Evolutionary conservation across 148 eudicot species (phyloP), one percentile per base, ranked within the genome.

Genomic region (Persicaria maculosa): DNA sequence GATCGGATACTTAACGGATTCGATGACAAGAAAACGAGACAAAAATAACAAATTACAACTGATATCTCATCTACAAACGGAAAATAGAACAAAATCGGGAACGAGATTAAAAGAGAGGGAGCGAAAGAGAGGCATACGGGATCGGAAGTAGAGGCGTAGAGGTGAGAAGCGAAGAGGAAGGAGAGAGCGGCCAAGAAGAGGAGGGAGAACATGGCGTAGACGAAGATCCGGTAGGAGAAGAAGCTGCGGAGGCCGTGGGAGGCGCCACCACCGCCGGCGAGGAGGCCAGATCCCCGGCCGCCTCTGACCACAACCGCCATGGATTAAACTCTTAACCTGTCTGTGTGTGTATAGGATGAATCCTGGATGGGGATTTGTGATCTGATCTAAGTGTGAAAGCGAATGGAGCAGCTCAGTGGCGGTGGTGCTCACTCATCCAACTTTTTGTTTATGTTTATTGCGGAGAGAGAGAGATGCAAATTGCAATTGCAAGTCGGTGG

Each of bases 141-240:
- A 74, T 85, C 85, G 31, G 85, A 78, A 61, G 85, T 74, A 4
- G 86, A 78, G 11, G 82, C 72, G 57, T 79, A 75, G 2, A 81
- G 85, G 73, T 86, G 88, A 65, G 97, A 85, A 17, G 91, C 76
- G 80, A 89, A 87, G 78, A 93, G 87, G 11, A 89, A 91, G 72
- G 90, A 88, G 52, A 91, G 85, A 82, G 93, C 88, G 67, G 90
- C 91, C 47, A 93, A 81, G 76, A 93, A 91, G 36, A 93, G 86
- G 45, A 93, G 86, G 70, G 93, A 85, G 78, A 93, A 86, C 76
- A 91, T 85, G 46, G 93, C 87, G 31, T 97, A 89, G 9, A 88
- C 90, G 73, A 93, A 91, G 86, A 93, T 87, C 89, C 97, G 84
- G 80, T 86, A 88, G 10, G 90, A 85, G 77, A 91, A 85, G 82